phyloP scores from a whole-genome alignment of 2,329 filamentous ascomycete species.

The Fusarium floridanum region DNA sequence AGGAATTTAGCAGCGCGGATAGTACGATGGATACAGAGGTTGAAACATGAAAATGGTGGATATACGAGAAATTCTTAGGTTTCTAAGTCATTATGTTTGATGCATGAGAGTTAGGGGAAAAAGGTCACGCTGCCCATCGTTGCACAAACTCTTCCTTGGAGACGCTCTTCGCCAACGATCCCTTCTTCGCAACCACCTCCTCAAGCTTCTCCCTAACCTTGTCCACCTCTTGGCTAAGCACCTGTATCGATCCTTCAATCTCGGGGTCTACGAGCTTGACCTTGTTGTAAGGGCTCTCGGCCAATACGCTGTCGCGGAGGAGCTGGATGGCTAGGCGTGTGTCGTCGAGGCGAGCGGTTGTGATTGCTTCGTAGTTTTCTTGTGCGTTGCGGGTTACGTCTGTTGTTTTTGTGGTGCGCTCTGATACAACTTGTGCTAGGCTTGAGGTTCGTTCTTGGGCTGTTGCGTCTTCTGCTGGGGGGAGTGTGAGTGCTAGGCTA shows the following conservation, averaged over 20 bases:
- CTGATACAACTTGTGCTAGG: constrained; percentile 53
- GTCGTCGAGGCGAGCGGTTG: constrained; percentile 60
- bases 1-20: not conserved
- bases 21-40: not conserved
- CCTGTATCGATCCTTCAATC: constrained; percentile 63
- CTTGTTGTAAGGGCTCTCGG: constrained; percentile 63
- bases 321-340: constrained; percentile 62
- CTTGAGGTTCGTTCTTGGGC: constrained; percentile 45
- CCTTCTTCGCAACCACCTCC: constrained; percentile 53
- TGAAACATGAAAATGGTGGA: not conserved
- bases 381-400: constrained; percentile 62
- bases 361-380: constrained; percentile 61
- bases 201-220: constrained; percentile 56
- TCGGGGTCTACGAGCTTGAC: constrained; percentile 66
- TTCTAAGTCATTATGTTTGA: not conserved
- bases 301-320: constrained; percentile 64
- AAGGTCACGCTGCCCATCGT: constrained; percentile 46
- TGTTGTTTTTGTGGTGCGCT: constrained; percentile 58
- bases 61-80: not conserved
- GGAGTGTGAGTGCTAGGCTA: constrained; percentile 59
- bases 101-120: not conserved
- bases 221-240: constrained; percentile 60
- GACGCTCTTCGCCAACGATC: constrained; percentile 55
- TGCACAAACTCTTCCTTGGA: constrained; percentile 62
- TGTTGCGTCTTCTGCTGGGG: constrained; percentile 48